Percentiles rank a stretch among this genome's conserved stretches.
Evolutionary conservation across 2,329 filamentous ascomycete genomes (phyloP).

Genomic region (Thermomyces lanuginosus): DNA sequence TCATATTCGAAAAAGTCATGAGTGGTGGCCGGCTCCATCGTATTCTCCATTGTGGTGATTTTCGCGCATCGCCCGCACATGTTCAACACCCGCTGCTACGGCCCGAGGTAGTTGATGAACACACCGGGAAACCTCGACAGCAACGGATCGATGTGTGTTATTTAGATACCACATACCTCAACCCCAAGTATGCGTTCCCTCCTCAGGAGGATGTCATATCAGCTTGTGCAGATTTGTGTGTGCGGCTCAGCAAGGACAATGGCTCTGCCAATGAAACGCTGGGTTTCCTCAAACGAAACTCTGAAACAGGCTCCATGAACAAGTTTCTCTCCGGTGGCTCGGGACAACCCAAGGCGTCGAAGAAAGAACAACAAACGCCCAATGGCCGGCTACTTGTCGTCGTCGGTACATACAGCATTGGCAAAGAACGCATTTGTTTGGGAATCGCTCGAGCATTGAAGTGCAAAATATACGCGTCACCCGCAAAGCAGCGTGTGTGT

Average conservation of each 20-base stretch:
- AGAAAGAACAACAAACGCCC: conserved; percentile 13
- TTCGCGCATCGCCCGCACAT: conserved; percentile 75
- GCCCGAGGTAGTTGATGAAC: conserved; percentile 53
- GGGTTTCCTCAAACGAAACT: conserved; percentile 40
- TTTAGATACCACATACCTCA: conserved; percentile 91
- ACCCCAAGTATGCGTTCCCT: conserved; percentile 88
- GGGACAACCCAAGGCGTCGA: conserved; percentile 15
- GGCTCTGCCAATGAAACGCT: conserved; percentile 40
- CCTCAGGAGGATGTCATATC: conserved; percentile 73
- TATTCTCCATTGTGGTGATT: conserved; percentile 89
- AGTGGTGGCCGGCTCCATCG: conserved; percentile 52
- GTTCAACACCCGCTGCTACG: conserved; percentile 65
- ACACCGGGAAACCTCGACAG: conserved; percentile 54
- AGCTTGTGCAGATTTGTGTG: conserved; percentile 75
- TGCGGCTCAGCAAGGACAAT: conserved; percentile 53
- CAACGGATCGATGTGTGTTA: conserved; percentile 94
- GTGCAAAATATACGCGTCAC: conserved; percentile 76
- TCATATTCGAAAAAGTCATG: conserved; percentile 72
- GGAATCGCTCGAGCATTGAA: conserved; percentile 74
- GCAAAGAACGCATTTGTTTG: conserved; percentile 89
- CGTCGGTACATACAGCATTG: conserved; percentile 93
- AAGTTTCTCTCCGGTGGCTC: conserved; percentile 39
- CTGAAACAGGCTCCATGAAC: conserved; percentile 43
- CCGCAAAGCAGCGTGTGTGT: conserved; percentile 71
- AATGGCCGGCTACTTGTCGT: conserved; percentile 62